Conservation (phyloP, 75 land plant species). For the Selaginella tamariscina region DNA sequence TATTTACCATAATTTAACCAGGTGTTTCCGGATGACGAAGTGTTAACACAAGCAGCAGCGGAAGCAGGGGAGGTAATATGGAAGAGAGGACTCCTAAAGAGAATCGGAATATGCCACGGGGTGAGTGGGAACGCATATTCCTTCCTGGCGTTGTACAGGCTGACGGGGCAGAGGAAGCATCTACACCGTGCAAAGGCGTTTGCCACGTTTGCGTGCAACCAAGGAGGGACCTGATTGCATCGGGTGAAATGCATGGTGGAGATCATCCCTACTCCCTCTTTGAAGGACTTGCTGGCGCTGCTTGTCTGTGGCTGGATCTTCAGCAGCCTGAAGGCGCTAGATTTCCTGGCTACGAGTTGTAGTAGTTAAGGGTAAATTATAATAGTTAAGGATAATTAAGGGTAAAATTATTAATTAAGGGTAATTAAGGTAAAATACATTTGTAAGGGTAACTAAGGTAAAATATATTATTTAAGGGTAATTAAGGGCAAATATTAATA, state of each 20-base stretch:
- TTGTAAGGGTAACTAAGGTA: too few species aligned
- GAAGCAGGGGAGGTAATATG: conserved; percentile 87
- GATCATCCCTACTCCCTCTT: conserved; percentile 73
- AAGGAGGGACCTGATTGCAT: conserved; percentile 45
- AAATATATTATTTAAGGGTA: too few species aligned
- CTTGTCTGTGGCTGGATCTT: conserved; percentile 67
- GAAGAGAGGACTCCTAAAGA: conserved; percentile 66
- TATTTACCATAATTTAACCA: too few species aligned
- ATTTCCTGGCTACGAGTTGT: conserved; percentile 88
- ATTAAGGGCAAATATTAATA: too few species aligned
- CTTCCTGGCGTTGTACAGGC: conserved; percentile 61
- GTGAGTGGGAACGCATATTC: conserved; percentile 79
- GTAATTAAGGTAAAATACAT: too few species aligned
- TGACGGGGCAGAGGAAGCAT: conserved; percentile 45
- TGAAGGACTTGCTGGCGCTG: conserved; percentile 83
- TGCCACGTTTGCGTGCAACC: conserved; percentile 51
- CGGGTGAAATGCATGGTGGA: conserved; percentile 75
- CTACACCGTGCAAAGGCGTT: conserved; percentile 66
- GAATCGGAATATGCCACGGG: conserved; percentile 88
- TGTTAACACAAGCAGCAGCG: conserved; percentile 57
- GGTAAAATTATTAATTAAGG: too few species aligned
- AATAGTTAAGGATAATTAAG: too few species aligned
- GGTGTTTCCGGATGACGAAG: conserved; percentile 63
- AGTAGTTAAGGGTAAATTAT: too few species aligned
- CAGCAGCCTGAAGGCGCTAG: conserved; percentile 40